Evolutionary conservation across 2,329 filamentous ascomycete species (phyloP), one percentile per base, ranked within the genome.

Genomic region (Colletotrichum tamarilloi): DNA sequence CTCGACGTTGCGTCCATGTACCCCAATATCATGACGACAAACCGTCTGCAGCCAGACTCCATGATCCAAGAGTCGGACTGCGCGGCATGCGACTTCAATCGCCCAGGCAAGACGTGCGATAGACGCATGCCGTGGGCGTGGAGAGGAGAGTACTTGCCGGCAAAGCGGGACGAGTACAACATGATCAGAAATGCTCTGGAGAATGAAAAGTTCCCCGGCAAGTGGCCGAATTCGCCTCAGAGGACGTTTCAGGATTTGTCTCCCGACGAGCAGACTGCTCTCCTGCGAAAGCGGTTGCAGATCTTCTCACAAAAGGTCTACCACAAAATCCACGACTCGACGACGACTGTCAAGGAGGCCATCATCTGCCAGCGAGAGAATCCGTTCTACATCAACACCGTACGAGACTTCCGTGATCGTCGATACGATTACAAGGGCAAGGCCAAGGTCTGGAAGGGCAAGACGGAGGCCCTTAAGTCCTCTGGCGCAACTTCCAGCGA

Each of bases 1-100:
- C 87, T 99, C 84, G 97, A 99, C 80, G 97, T 99, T 72, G 97
- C 97, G 22, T 98, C 97, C 73, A 99, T 99, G 97, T 99, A 99
- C 81, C 97, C 97, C 11, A 99, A 99, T 83, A 99, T 99, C 82
- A 99, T 99, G 97, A 99, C 97, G 2, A 99, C 97, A 1, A 99
- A 99, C 82, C 93, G 97, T 81, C 84, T 99, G 59, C 97, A 99
- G 78, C 97, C 97, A 0, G 97, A 99, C 82, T 98, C 97, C n/a
- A 97, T 99, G 95, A 97, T 99, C 67, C 88, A 96, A 60, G 97
- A 99, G 81, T 94, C 95, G 0, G 95, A 98, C 78, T 99, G 97
- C 79, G 97, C 97, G 3, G 95, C 97, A 12, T 99, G 97, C 82
- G 97, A 99, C 81, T 99, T 99, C 87, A 99, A 99, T 77, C 89